These are phyloP conservation scores for Neurospora pannonica DNA, from an alignment of 495 filamentous ascomycete species.

Conservation along the genomic window DNA sequence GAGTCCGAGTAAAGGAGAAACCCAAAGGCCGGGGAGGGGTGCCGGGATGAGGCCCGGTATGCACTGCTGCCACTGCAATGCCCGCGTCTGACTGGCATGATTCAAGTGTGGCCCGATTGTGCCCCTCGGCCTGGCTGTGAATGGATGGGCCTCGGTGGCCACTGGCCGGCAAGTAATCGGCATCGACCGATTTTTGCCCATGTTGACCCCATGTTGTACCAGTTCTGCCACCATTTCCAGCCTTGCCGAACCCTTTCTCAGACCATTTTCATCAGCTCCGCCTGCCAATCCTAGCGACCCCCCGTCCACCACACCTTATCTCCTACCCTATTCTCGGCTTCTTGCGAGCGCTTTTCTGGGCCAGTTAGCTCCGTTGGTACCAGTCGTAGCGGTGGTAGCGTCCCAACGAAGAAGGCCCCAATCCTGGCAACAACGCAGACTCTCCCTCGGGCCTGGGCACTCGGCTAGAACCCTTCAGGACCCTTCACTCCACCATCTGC, in stretches of 20 bases:
- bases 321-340: constrained; percentile 3
- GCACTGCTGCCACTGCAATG: not conserved
- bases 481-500: not conserved
- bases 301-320: constrained; percentile 12
- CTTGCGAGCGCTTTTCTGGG: not conserved
- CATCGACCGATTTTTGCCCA: constrained; percentile 25
- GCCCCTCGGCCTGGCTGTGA: constrained; percentile 2
- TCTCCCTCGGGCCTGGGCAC: not conserved
- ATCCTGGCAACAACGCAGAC: not conserved
- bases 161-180: constrained; percentile 18
- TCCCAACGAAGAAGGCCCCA: not conserved
- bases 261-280: constrained; percentile 24
- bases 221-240: constrained; percentile 20
- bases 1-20: not conserved
- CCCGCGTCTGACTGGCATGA: constrained; percentile 16
- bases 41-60: not conserved
- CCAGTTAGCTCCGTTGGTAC: not conserved
- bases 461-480: not conserved
- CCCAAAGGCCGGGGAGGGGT: not conserved
- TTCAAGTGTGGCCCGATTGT: constrained; percentile 25
- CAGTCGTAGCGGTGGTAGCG: not conserved
- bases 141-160: constrained; percentile 8
- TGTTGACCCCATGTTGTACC: constrained; percentile 10
- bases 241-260: constrained; percentile 17
- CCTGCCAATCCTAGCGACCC: constrained; percentile 8